phyloP scores from a whole-genome alignment of 2,329 filamentous ascomycete species.

The Cladophialophora psammophila region DNA sequence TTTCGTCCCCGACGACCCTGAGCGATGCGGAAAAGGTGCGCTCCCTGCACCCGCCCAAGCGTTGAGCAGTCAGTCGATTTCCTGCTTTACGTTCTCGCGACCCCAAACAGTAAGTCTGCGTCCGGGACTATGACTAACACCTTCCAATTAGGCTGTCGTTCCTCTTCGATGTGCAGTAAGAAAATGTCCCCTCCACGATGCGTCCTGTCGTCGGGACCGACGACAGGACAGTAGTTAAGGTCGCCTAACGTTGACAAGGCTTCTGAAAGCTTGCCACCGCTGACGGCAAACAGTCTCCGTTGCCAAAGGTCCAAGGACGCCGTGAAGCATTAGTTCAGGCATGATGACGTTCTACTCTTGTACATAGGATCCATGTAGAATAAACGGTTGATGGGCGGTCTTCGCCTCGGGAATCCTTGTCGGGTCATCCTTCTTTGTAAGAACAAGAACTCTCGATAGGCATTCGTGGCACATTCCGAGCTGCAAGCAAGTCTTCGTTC shows the following conservation, averaged over 20 bases:
- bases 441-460: not conserved
- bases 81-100: not conserved
- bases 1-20: not conserved
- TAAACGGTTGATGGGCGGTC: not conserved
- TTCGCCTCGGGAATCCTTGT: not conserved
- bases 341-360: slow-evolving; percentile 2
- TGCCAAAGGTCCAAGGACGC: slow-evolving; percentile 3
- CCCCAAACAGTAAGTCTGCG: not conserved
- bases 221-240: not conserved
- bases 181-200: not conserved
- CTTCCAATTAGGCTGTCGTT: not conserved
- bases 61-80: not conserved
- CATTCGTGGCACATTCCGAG: slow-evolving; percentile 11
- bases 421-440: not conserved
- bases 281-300: not conserved
- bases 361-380: not conserved
- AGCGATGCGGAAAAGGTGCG: not conserved
- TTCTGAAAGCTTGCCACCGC: slow-evolving; percentile 14
- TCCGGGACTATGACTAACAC: not conserved
- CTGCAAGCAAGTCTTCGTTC: not conserved
- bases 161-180: not conserved
- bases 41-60: not conserved
- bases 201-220: not conserved
- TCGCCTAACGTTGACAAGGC: not conserved
- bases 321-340: slow-evolving; percentile 1